Evolutionary conservation across 805 yeast species (phyloP).

Genomic region (Saturnispora hagleri): DNA sequence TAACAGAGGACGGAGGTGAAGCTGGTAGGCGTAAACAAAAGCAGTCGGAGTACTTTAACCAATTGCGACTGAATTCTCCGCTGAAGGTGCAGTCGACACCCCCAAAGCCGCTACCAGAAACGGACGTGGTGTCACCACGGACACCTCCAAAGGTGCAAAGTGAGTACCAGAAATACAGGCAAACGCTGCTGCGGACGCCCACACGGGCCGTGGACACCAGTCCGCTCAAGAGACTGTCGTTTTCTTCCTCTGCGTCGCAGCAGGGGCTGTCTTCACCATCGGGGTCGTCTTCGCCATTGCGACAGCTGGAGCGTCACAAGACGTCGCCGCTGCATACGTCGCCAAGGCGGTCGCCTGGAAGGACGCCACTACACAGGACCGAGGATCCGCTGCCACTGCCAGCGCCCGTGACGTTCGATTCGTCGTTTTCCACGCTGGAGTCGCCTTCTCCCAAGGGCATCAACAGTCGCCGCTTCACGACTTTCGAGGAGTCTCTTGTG

Average conservation of each 20-base stretch:
- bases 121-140: not conserved
- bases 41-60: not conserved
- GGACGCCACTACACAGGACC: not conserved
- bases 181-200: not conserved
- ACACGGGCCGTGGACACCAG: not conserved
- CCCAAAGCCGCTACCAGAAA: not conserved
- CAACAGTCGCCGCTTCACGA: not conserved
- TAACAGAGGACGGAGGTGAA: not conserved
- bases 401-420: conserved; percentile 5
- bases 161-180: not conserved
- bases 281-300: not conserved
- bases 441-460: conserved; percentile 1
- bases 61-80: not conserved
- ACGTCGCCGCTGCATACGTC: not conserved
- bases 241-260: not conserved
- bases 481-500: not conserved
- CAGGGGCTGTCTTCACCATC: not conserved
- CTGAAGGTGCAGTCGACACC: not conserved
- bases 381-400: not conserved
- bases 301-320: not conserved
- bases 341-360: not conserved
- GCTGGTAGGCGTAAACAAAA: not conserved
- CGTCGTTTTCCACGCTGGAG: conserved; percentile 6
- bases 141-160: not conserved
- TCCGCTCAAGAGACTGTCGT: not conserved